Base-by-base conservation (phyloP, 805 yeast genomes). In the Nakazawaea siamensis region DNA sequence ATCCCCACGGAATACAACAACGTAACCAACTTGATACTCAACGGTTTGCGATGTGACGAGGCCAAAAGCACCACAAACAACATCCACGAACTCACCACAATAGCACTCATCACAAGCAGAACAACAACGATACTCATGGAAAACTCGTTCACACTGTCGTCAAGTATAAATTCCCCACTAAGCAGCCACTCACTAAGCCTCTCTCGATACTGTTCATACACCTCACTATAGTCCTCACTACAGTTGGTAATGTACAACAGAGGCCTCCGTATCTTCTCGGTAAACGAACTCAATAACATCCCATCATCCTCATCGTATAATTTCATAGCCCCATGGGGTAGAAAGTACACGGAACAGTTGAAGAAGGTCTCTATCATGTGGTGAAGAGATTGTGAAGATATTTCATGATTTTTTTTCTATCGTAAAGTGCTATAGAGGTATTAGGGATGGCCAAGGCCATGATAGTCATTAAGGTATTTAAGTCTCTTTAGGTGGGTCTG, bases 41-140 rank as follows among this genome's bases (percentile, higher is more conserved):
- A 50, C 4, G 88, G 86, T 37, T 80, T 70, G 18, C 70, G 58
- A 43, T 72, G 72, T 26, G 69, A 72, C 15, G 74, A 67, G 21
- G 83, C 50, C 15, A 70, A 48, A 28, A 80, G 59, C 23, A 81
- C 54, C 13, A 80, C 41, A 33, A 79, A 56, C 18, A 84, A 59
- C 74, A 82, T 73, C 94, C 94, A 84, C 18, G 78, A 62, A 12
- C 79, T 67, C 5, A 74, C 72, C 40, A 75, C 73, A 14, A 72
- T 60, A 0, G 77, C 73, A 36, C 73, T 64, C 4, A 69, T 49
- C n/a, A 68, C 68, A 53, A 73, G 76, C 29, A 70, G 55, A 3
- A 76, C 55, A 27, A 66, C 51, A 2, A 66, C 51, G 29, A 64
- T 59, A 12, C 72, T 60, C 17, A 54, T 50, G 4, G 46, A 41